A percentile compares a stretch with the other conserved stretches of the same genome.
Conservation (phyloP, 495 filamentous ascomycete species). For the Achaetomiella virescens region DNA sequence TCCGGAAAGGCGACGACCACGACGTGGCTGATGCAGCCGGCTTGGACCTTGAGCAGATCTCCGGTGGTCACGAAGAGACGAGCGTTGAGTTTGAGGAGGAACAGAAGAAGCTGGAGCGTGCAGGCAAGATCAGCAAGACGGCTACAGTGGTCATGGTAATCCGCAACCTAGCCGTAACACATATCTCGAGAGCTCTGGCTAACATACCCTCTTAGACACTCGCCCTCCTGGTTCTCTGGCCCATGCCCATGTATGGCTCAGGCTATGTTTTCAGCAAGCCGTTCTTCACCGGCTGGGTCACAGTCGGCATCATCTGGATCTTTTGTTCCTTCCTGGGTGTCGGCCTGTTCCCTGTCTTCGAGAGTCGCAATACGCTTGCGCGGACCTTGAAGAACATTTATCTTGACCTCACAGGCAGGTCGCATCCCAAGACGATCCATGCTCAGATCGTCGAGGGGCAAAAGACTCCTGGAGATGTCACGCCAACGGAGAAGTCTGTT, state of each 20-base stretch:
- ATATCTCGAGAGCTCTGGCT: not conserved
- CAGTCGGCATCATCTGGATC: conserved; percentile 82
- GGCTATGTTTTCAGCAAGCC: conserved; percentile 83
- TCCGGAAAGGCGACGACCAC: conserved; percentile 77
- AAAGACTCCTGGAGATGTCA: conserved; percentile 22
- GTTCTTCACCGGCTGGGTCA: conserved; percentile 91
- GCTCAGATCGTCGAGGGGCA: conserved; percentile 19
- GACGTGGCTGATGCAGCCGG: conserved; percentile 64
- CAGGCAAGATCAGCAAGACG: conserved; percentile 71
- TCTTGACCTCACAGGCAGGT: conserved; percentile 62
- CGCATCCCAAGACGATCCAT: conserved; percentile 35
- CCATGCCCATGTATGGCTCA: conserved; percentile 87
- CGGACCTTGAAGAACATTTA: conserved; percentile 60
- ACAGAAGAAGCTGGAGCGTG: conserved; percentile 59
- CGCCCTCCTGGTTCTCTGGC: conserved; percentile 79
- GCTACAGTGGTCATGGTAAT: conserved; percentile 60
- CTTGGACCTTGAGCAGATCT: conserved; percentile 64
- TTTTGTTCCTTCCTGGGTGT: conserved; percentile 68
- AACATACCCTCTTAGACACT: conserved; percentile 44
- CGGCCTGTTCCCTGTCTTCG: conserved; percentile 76
- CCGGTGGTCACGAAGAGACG: conserved; percentile 45
- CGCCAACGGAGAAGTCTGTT: conserved; percentile 27
- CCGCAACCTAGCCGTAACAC: not conserved
- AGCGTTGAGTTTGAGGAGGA: conserved; percentile 49
- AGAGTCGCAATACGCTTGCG: conserved; percentile 64